Evolutionary conservation across 768 basidiomycete species (phyloP).

Genomic region (Aureoboletus auriporus): DNA sequence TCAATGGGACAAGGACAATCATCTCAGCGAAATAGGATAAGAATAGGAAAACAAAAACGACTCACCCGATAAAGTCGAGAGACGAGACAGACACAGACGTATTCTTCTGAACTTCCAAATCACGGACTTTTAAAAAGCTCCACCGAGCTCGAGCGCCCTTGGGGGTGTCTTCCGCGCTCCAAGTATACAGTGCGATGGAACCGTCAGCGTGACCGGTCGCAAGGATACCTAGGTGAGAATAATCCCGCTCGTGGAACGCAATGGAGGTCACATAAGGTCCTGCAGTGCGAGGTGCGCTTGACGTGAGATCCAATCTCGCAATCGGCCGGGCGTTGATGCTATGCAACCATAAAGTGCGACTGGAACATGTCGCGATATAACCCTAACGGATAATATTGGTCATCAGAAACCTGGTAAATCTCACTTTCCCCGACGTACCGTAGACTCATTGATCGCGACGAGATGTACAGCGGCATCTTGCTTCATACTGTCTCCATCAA

Average conservation of each 20-base stretch:
- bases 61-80: constrained; percentile 79
- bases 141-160: constrained; percentile 64
- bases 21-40: neutral
- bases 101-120: constrained; percentile 52
- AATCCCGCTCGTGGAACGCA: constrained; percentile 88
- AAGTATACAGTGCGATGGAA: constrained; percentile 74
- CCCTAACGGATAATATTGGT: constrained; percentile 47
- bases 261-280: constrained; percentile 63
- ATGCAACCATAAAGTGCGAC: constrained; percentile 66
- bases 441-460: constrained; percentile 81
- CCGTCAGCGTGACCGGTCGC: constrained; percentile 78
- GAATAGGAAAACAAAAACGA: neutral
- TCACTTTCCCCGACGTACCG: constrained; percentile 44
- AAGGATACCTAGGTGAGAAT: constrained; percentile 71
- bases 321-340: constrained; percentile 85
- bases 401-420: neutral
- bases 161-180: constrained; percentile 75
- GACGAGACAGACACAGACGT: constrained; percentile 56
- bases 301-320: constrained; percentile 57
- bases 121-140: constrained; percentile 68
- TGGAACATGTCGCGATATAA: constrained; percentile 82
- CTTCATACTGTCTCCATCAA: constrained; percentile 17
- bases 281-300: constrained; percentile 40
- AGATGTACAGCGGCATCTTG: constrained; percentile 51
- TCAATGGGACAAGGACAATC: neutral